phyloP scores from a whole-genome alignment of 495 filamentous ascomycete genomes.

The Pseudomonodictys pantanalensis region DNA sequence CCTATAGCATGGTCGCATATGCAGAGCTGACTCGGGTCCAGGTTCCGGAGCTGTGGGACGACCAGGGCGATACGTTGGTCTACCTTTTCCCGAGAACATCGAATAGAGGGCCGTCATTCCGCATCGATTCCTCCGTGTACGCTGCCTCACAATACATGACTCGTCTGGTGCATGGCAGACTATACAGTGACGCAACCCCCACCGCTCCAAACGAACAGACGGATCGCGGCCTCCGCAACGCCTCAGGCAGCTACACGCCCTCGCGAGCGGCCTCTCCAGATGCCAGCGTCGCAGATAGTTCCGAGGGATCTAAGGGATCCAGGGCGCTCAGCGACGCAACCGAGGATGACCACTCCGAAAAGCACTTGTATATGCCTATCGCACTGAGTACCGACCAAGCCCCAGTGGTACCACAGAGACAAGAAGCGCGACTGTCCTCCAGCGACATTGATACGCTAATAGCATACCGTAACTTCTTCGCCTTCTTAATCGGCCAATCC shows the following conservation, averaged over 20 bases:
- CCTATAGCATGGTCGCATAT: neutral
- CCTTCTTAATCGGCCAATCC: constrained; percentile 76
- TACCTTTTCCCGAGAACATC: constrained; percentile 72
- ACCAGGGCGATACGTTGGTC: constrained; percentile 75
- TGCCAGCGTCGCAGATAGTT: constrained; percentile 16
- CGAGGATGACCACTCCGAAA: constrained; percentile 44
- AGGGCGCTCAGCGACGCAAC: constrained; percentile 40
- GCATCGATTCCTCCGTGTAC: constrained; percentile 67
- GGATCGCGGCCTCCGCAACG: constrained; percentile 11
- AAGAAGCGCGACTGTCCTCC: constrained; percentile 42
- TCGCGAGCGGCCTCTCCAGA: constrained; percentile 25
- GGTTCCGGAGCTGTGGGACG: constrained; percentile 88
- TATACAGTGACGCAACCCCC: constrained; percentile 27
- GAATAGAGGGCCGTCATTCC: constrained; percentile 71
- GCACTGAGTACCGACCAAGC: constrained; percentile 34
- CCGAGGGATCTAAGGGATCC: constrained; percentile 35
- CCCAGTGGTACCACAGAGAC: constrained; percentile 38
- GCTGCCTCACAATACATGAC: constrained; percentile 67
- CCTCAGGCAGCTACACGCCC: constrained; percentile 4
- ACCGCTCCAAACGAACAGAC: constrained; percentile 6
- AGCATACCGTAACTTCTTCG: constrained; percentile 83
- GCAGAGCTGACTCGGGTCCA: constrained; percentile 35
- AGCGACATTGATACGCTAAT: constrained; percentile 68
- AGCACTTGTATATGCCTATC: constrained; percentile 68
- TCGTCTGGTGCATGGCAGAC: constrained; percentile 63